Base-by-base conservation (phyloP, 176 grass and related monocot genomes). In the Microstegium vimineum region DNA sequence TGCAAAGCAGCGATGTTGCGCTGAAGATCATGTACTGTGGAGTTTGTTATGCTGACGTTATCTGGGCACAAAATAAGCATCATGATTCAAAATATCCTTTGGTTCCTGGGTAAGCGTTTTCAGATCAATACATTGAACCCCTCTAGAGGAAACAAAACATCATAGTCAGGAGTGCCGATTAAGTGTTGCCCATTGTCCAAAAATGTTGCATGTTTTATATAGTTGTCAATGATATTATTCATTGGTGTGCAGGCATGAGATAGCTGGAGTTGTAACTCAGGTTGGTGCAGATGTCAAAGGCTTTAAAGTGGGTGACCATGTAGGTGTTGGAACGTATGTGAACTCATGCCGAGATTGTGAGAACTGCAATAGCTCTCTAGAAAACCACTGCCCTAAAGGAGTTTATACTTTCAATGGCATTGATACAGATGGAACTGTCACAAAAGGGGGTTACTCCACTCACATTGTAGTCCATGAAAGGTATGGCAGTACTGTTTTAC, bases 11-110 rank as follows among this genome's bases (percentile, higher is more conserved):
- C 3, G 94, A 97, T 84, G 25, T 97, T 73, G 88, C 91, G 10
- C n/a, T 97, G 70, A 90, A 80, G 63, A 97, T 97, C 76, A 81
- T 75, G n/a, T 76, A 94, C 34, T 91, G 94, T 57, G 94, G 94
- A 72, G 85, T 97, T 62, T 97, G 94, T 77, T 94, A 77, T 84
- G 94, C 94, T 67, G 94, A 97, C 78, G 65, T 97, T 46, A 0
- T 22, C 14, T 94, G 91, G 89, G 84, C 94, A 23, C 81, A 68
- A 40, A 92, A 97, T 73, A 22, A 7, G 66, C 63, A 13, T 73
- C 18, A 82, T 73, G 79, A 95, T 66, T 74, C 93, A 10, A 80
- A 62, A 17, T 92, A 92, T 70, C 93, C 93, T 23, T 8, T 95
- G 62, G 93, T 95, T 47, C 90, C 93, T 49, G 90, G 93, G 93